Evolutionary conservation across 805 yeast species (phyloP), one percentile per base, ranked within the genome.

Genomic region (Teunomyces gatunensis): DNA sequence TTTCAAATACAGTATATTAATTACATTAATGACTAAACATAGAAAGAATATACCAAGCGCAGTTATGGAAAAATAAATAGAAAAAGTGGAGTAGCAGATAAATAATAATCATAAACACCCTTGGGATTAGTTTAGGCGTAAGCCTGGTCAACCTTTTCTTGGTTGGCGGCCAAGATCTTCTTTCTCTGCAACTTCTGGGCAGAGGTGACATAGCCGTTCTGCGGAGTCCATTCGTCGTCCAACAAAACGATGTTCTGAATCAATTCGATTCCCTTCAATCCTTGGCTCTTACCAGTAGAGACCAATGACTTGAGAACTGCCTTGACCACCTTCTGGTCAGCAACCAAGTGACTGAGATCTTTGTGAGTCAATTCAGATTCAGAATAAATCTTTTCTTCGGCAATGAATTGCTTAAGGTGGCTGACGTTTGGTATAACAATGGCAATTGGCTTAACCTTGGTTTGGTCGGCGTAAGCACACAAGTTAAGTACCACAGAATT

Each of bases 211-310:
- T 74, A 89, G 0, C 97, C 98, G 63, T 83, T 88, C 69, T 89
- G 94, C 37, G 99, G 98, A 35, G 98, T 94, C 98, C 99, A 94
- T 74, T 94, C 99, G 45, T 83, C 92, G 54, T 88, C 91, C 48
- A 83, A 77, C 50, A 94, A 67, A 11, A 86, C 89, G 51, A 86
- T 77, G 56, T 91, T 96, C 54, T 81, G 81, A 48, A 94, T 64
- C 54, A 92, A 74, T 71, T 94, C 98, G 56, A 89, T 91, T 50
- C 96, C 96, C 43, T 69, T 74, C 55, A 94, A 79, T 7, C 96
- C 96, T 64, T 85, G 91, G 15, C 79, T 57, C 68, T 80, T 84
- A 57, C 90, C 99, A 6, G 97, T 88, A 21, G 78, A 77, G 46
- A 87, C 61, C 50, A 94, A 67, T 12, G 83, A 70, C 54, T 84